These are phyloP conservation scores for Metroxylon sagu DNA, from an alignment of 176 grass and related monocot genomes.

Conservation along the genomic window DNA sequence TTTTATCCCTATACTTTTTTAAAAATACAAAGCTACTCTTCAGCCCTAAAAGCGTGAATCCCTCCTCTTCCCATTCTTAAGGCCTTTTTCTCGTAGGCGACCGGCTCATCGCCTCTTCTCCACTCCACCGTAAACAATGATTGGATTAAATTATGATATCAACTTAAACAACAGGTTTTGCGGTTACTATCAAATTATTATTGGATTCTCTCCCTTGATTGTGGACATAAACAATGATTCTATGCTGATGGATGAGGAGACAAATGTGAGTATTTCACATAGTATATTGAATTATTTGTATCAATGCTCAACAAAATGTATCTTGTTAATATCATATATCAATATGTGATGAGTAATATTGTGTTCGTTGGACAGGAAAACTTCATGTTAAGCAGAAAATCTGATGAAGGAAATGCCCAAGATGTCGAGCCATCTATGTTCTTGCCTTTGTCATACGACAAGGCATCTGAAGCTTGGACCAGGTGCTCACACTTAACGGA, in stretches of 20 bases:
- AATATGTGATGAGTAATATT: slow-evolving; percentile 10
- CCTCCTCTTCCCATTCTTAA: too few species aligned
- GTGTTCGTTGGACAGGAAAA: slow-evolving; percentile 38
- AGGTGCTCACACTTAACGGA: slow-evolving; percentile 63
- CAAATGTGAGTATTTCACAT: slow-evolving; percentile 39
- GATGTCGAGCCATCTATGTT: slow-evolving; percentile 68
- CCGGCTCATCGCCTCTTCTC: too few species aligned
- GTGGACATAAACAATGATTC: slow-evolving; percentile 94
- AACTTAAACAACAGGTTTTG: slow-evolving; percentile 52
- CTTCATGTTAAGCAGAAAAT: slow-evolving; percentile 74
- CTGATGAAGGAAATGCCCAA: slow-evolving; percentile 63
- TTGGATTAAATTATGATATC: neutral
- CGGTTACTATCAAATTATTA: slow-evolving; percentile 70
- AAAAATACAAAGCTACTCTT: too few species aligned
- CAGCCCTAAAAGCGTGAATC: too few species aligned
- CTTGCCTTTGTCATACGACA: slow-evolving; percentile 83
- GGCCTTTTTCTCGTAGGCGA: too few species aligned
- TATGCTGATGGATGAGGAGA: slow-evolving; percentile 66
- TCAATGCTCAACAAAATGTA: too few species aligned
- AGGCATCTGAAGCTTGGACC: slow-evolving; percentile 89
- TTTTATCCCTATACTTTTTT: too few species aligned
- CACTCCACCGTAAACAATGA: too few species aligned
- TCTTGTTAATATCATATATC: neutral
- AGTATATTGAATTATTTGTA: slow-evolving; percentile 15
- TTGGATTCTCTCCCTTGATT: slow-evolving; percentile 87